Evolutionary conservation across 768 basidiomycete genomes (phyloP).

Genomic region (Leccinellum luteum): DNA sequence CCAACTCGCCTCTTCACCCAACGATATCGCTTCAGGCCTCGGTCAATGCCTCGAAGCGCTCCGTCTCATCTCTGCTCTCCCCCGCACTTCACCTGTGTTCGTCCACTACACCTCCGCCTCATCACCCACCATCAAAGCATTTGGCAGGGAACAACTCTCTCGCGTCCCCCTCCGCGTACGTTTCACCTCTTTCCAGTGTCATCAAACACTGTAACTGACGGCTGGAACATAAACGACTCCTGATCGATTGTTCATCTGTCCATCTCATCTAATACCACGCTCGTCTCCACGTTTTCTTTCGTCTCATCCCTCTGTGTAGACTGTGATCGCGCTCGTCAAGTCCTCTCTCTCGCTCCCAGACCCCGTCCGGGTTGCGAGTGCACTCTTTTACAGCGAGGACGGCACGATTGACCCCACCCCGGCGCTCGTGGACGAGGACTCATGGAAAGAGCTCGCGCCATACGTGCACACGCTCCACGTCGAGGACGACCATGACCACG

Average conservation of each 20-base stretch:
- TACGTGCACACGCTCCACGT: conserved; percentile 32
- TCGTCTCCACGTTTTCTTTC: neutral
- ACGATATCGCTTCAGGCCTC: conserved; percentile 32
- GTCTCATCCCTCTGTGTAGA: conserved; percentile 10
- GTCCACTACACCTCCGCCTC: conserved; percentile 20
- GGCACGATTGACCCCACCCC: conserved; percentile 25
- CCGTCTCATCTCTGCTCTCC: conserved; percentile 29
- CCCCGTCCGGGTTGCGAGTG: conserved; percentile 19
- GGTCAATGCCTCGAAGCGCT: conserved; percentile 35
- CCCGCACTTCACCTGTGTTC: conserved; percentile 27
- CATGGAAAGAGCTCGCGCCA: conserved; percentile 32
- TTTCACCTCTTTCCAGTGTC: neutral
- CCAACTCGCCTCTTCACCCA: conserved; percentile 31
- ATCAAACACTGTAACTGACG: neutral
- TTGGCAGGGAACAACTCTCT: conserved; percentile 31
- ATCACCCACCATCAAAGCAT: conserved; percentile 24
- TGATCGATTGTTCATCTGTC: neutral
- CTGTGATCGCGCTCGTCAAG: conserved; percentile 27
- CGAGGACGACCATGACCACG: conserved; percentile 24
- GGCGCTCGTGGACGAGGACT: conserved; percentile 30
- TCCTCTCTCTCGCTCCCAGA: conserved; percentile 20
- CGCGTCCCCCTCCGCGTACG: conserved; percentile 33
- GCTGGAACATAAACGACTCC: neutral
- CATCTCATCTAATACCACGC: neutral
- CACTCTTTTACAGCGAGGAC: conserved; percentile 30